phyloP scores from a whole-genome alignment of 1,284 basidiomycete genomes.

The Spongispora temasekensis region DNA sequence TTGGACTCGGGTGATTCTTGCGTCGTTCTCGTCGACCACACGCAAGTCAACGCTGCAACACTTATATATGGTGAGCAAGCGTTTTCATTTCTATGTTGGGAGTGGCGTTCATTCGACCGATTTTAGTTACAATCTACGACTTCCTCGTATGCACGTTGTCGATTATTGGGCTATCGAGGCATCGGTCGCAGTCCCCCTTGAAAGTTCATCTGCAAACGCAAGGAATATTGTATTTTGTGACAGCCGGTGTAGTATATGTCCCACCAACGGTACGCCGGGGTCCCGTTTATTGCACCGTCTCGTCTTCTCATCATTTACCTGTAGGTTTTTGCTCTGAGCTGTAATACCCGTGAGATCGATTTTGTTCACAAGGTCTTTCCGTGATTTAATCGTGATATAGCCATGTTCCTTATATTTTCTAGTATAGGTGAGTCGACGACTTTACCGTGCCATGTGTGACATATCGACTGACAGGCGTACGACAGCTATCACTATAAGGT shows the following conservation, averaged over 20 bases:
- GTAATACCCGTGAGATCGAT: slow-evolving; percentile 5
- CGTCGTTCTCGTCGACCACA: neutral
- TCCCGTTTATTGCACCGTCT: neutral
- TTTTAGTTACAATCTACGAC: slow-evolving; percentile 16
- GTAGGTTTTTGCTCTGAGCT: slow-evolving; percentile 7
- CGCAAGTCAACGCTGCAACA: neutral
- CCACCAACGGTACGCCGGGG: slow-evolving; percentile 10
- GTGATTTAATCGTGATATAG: slow-evolving; percentile 2
- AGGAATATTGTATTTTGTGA: slow-evolving; percentile 20
- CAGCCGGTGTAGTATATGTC: slow-evolving; percentile 11
- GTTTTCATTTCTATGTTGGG: neutral
- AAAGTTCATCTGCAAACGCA: slow-evolving; percentile 15
- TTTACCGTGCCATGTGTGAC: neutral
- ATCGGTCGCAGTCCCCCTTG: slow-evolving; percentile 15
- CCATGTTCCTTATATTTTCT: neutral
- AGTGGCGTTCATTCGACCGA: neutral
- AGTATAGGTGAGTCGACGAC: slow-evolving; percentile 8
- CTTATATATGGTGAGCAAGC: slow-evolving; percentile 21
- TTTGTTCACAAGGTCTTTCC: neutral
- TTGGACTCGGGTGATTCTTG: neutral
- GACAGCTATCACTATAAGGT: slow-evolving; percentile 16
- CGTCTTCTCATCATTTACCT: neutral
- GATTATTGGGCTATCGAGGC: slow-evolving; percentile 13
- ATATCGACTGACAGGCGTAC: neutral
- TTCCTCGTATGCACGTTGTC: slow-evolving; percentile 20